These are phyloP conservation scores for Lasiodiplodia theobromae DNA, from an alignment of 2,329 filamentous ascomycete species.

Conservation along the genomic window DNA sequence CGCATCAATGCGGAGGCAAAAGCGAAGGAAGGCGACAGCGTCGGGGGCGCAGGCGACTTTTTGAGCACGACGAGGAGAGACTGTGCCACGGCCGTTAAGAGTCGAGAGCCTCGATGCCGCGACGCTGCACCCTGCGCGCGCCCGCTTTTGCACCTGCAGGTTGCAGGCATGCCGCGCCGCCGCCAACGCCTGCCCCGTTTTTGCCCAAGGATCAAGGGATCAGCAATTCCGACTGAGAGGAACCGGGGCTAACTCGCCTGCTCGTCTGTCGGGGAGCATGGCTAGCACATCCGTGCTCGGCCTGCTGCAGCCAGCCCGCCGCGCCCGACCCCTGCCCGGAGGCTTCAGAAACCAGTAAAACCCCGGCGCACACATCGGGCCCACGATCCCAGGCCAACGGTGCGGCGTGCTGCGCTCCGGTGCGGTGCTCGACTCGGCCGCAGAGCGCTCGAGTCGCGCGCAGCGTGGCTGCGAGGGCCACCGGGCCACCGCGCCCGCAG, in stretches of 20 bases:
- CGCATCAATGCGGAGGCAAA: constrained; percentile 26
- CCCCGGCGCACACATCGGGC: constrained; percentile 10
- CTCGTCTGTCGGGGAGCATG: constrained; percentile 22
- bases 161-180: constrained; percentile 22
- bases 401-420: constrained; percentile 18
- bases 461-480: constrained; percentile 26
- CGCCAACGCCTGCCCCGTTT: constrained; percentile 24
- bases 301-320: constrained; percentile 18
- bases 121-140: constrained; percentile 16
- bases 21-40: constrained; percentile 19
- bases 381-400: constrained; percentile 7
- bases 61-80: constrained; percentile 13
- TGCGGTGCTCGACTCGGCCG: background rate
- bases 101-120: constrained; percentile 13
- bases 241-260: constrained; percentile 16
- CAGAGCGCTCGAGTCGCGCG: background rate
- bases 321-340: constrained; percentile 12
- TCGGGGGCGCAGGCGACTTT: constrained; percentile 23
- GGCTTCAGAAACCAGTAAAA: constrained; percentile 16
- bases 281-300: constrained; percentile 21
- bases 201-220: constrained; percentile 26
- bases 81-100: constrained; percentile 26
- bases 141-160: constrained; percentile 11
- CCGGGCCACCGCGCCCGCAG: background rate
- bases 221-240: constrained; percentile 22